Evolutionary conservation across 2,329 filamentous ascomycete species (phyloP).

Genomic region (Fusarium temperatum): DNA sequence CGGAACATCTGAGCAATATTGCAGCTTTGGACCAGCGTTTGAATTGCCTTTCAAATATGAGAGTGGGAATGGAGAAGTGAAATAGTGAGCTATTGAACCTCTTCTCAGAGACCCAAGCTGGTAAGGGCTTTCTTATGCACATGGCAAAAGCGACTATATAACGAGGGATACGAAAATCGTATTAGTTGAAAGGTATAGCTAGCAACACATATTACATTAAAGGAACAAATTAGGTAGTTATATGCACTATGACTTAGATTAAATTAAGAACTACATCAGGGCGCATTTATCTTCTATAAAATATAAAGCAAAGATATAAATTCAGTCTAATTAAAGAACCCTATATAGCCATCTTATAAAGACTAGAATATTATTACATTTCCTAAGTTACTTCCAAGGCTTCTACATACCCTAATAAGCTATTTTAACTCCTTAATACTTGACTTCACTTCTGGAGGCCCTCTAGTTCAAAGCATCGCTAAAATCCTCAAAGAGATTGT

Average conservation of each 20-base stretch:
- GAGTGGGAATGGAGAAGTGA: background rate
- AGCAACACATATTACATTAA: background rate
- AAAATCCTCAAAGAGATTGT: background rate
- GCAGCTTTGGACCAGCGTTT: background rate
- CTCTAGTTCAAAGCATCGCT: background rate
- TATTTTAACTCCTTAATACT: background rate
- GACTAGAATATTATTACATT: no score
- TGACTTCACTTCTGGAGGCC: accelerated
- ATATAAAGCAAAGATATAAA: no score
- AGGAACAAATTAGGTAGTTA: background rate
- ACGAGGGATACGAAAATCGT: accelerated
- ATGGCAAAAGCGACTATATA: background rate
- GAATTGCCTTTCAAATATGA: background rate
- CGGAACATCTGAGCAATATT: background rate
- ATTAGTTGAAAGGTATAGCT: background rate
- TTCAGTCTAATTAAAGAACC: no score
- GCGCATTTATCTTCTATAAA: no score
- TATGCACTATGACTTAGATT: accelerated
- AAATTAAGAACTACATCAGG: background rate
- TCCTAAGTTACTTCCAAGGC: no score
- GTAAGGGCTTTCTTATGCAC: background rate
- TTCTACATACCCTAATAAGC: background rate
- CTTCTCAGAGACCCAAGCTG: background rate
- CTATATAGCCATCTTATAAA: no score
- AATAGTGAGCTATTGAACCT: background rate